Evolutionary conservation across 306 rosid genomes (phyloP).

Genomic region (Trifolium dubium): DNA sequence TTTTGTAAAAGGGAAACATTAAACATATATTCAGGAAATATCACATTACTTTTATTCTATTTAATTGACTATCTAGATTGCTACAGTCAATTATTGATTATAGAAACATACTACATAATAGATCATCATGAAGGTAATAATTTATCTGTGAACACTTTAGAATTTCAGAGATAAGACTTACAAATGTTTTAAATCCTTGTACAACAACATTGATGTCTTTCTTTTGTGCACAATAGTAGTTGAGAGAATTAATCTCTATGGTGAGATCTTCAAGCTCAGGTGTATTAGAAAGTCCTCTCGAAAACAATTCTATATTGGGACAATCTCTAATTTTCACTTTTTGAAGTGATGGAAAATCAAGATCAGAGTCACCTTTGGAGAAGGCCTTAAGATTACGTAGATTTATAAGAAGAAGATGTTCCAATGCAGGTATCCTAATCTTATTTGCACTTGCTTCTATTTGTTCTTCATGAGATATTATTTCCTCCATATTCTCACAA

Average conservation of each 20-base stretch:
- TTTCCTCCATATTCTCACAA: not conserved
- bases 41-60: no score
- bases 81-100: no score
- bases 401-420: not conserved
- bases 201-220: conserved; percentile 6
- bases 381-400: not conserved
- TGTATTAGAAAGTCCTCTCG: not conserved
- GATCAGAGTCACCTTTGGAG: not conserved
- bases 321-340: not conserved
- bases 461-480: not conserved
- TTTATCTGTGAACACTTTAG: no score
- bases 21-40: no score
- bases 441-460: not conserved
- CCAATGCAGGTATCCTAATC: not conserved
- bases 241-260: not conserved
- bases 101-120: no score
- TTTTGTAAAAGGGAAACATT: no score
- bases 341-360: conserved; percentile 5
- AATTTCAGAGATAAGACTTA: not conserved
- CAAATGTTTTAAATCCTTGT: not conserved
- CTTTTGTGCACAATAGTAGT: not conserved
- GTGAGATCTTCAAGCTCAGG: not conserved
- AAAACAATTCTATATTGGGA: conserved; percentile 10
- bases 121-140: no score
- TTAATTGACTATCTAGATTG: no score